These are phyloP conservation scores for Nakazawaea populi DNA, from an alignment of 805 yeast genomes.

Conservation along the genomic window DNA sequence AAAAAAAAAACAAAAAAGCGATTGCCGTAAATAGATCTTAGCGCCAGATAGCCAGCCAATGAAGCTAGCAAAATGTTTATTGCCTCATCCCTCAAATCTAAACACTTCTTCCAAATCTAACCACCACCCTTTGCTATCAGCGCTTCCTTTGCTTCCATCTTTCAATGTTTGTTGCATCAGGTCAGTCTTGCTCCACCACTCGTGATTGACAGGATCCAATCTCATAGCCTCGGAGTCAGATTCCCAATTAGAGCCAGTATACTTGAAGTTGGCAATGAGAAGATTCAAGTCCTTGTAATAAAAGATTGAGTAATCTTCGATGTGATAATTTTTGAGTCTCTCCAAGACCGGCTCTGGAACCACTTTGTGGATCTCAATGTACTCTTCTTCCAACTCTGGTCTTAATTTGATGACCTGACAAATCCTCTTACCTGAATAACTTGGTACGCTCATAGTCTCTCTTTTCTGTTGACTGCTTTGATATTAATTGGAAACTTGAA, in stretches of 20 bases:
- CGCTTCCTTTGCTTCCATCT: slow-evolving; percentile 29
- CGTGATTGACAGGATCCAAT: slow-evolving; percentile 28
- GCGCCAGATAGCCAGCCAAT: background rate
- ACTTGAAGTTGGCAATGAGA: slow-evolving; percentile 31
- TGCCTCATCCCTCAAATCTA: slow-evolving; percentile 21
- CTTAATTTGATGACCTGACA: slow-evolving; percentile 33
- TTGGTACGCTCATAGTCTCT: slow-evolving; percentile 4
- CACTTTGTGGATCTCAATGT: slow-evolving; percentile 25
- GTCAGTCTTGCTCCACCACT: slow-evolving; percentile 37
- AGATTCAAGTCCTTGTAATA: slow-evolving; percentile 24
- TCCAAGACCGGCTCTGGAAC: slow-evolving; percentile 27
- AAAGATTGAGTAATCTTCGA: slow-evolving; percentile 35
- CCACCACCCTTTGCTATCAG: slow-evolving; percentile 37
- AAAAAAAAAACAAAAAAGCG: background rate
- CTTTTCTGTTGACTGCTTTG: too few relatives aligned
- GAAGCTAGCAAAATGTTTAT: background rate
- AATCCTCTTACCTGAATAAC: slow-evolving; percentile 30
- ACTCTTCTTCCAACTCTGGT: slow-evolving; percentile 32
- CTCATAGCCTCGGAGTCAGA: slow-evolving; percentile 27
- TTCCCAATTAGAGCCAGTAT: slow-evolving; percentile 32
- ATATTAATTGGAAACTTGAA: too few relatives aligned
- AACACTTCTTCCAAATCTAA: slow-evolving; percentile 30
- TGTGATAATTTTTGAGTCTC: slow-evolving; percentile 27
- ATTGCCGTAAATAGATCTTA: background rate
- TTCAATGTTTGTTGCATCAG: slow-evolving; percentile 31